These are phyloP conservation scores for Auxenochlorella pyrenoidosa DNA, from an alignment of 139 green algal species.

Conservation along the genomic window DNA sequence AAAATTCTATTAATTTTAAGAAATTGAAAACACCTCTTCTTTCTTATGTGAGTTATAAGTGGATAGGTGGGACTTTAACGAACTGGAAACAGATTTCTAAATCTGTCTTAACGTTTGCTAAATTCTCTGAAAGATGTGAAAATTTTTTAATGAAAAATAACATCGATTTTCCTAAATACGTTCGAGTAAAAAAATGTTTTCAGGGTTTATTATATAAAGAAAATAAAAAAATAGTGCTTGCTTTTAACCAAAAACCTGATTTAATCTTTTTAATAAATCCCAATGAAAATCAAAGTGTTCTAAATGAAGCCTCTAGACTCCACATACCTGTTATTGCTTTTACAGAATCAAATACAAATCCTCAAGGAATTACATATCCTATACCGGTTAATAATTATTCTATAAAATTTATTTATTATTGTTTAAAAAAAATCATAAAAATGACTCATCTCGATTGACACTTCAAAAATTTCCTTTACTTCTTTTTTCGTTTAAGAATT, in stretches of 20 bases:
- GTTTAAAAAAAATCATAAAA: slow-evolving; percentile 46
- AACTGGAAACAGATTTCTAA: slow-evolving; percentile 46
- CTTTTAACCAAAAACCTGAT: slow-evolving; percentile 41
- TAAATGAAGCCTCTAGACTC: slow-evolving; percentile 43
- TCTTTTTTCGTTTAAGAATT: not conserved
- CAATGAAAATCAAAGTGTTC: slow-evolving; percentile 45
- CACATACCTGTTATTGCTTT: slow-evolving; percentile 51
- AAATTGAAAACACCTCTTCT: slow-evolving; percentile 19
- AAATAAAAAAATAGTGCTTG: slow-evolving; percentile 23
- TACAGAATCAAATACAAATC: slow-evolving; percentile 47
- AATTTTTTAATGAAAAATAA: slow-evolving; percentile 35
- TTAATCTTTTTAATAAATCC: slow-evolving; percentile 56
- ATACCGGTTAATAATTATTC: slow-evolving; percentile 46
- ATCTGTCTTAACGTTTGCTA: slow-evolving; percentile 47
- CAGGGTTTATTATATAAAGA: slow-evolving; percentile 36
- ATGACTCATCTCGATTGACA: not conserved
- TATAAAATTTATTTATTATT: slow-evolving; percentile 42
- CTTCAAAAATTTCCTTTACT: not conserved
- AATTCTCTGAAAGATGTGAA: slow-evolving; percentile 44
- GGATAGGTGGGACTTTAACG: slow-evolving; percentile 41
- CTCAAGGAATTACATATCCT: slow-evolving; percentile 42
- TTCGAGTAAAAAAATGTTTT: slow-evolving; percentile 43
- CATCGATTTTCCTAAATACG: slow-evolving; percentile 44
- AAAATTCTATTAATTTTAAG: slow-evolving; percentile 6
- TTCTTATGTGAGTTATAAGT: slow-evolving; percentile 43